These are phyloP conservation scores for Solanum peruvianum DNA, from an alignment of 257 asterid species.

Conservation along the genomic window DNA sequence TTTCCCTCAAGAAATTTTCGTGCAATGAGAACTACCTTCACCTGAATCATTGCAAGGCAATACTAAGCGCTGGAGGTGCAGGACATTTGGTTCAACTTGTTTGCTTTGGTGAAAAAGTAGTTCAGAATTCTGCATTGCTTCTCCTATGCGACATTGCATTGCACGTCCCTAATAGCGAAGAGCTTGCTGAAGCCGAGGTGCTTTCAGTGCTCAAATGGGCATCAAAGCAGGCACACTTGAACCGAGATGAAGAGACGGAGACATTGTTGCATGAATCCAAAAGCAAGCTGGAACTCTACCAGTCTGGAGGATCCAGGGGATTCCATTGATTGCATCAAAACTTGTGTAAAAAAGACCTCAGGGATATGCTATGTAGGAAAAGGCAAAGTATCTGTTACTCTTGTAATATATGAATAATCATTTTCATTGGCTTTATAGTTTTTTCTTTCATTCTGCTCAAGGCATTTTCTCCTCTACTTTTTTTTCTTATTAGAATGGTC, in stretches of 20 bases:
- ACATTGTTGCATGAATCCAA: slow-evolving; percentile 16
- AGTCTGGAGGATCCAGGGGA: slow-evolving; percentile 22
- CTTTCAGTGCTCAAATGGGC: slow-evolving; percentile 32
- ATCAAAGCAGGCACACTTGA: slow-evolving; percentile 14
- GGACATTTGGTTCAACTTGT: slow-evolving; percentile 25
- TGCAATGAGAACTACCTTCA: slow-evolving; percentile 27
- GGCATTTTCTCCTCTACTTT: not conserved
- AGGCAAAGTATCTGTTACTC: not conserved
- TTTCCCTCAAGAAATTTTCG: slow-evolving; percentile 33
- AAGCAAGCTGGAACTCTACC: slow-evolving; percentile 29
- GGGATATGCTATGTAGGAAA: not conserved
- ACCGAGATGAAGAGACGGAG: slow-evolving; percentile 22
- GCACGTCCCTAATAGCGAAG: slow-evolving; percentile 31
- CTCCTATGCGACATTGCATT: slow-evolving; percentile 26
- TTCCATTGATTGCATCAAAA: slow-evolving; percentile 1
- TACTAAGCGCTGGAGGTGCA: slow-evolving; percentile 29
- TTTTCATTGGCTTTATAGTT: not conserved
- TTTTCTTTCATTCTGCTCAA: not conserved
- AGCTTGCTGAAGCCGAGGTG: slow-evolving; percentile 26
- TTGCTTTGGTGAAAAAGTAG: slow-evolving; percentile 25
- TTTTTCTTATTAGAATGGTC: not conserved
- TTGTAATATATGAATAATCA: not conserved
- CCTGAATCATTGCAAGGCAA: slow-evolving; percentile 30
- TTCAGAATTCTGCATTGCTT: slow-evolving; percentile 16
- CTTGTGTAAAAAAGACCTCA: not conserved